Evolutionary conservation across 352 stramenopile genomes (phyloP), one percentile per base, ranked within the genome.

Genomic region (Globisporangium ultimum): DNA sequence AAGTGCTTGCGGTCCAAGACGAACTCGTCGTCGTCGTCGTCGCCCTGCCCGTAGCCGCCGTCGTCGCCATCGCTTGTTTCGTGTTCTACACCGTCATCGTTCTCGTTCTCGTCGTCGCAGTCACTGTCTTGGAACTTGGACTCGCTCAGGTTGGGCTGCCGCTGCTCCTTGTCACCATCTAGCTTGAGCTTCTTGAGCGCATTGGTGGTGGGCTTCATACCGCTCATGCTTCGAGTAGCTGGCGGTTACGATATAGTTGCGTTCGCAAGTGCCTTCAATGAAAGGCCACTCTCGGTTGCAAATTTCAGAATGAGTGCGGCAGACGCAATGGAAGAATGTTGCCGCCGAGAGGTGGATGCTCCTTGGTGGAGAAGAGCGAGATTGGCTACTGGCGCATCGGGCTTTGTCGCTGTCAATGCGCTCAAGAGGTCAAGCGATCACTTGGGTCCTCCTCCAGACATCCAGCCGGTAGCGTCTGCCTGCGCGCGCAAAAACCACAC

Each of bases 1-100:
- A 89, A 60, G 41, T 89, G 68, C 62, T 88, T 89, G n/a, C 60
- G 71, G 64, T 89, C 80, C n/a, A 89, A 60, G 59, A 72, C 67
- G 13, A 78, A 67, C 46, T 79, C 70, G 6, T 67, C 57, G 28
- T 79, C 48, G 38, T 79, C 66, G 18, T 63, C 45, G 32, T 53
- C 18, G 6, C 17, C 40, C 13, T 45, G 40, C 18, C 40, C 40
- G 17, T 45, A 45, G 40, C 40, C 40, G 40, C 34, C 34, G 45
- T 60, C 34, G 32, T 67, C 55, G 53, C 47, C 70, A 12, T 60
- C 32, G 34, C 50, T 55, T 14, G 36, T 38, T n/a, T 20, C 32
- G 54, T 53, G 11, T 60, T 36, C 40, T 45, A 10, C 40, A 10
- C 17, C 40, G 5, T 47, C 28, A 10, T 51, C 28, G 12, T 47